Base-by-base conservation (phyloP, 495 filamentous ascomycete genomes). In the Trichocladium uniseriatum region DNA sequence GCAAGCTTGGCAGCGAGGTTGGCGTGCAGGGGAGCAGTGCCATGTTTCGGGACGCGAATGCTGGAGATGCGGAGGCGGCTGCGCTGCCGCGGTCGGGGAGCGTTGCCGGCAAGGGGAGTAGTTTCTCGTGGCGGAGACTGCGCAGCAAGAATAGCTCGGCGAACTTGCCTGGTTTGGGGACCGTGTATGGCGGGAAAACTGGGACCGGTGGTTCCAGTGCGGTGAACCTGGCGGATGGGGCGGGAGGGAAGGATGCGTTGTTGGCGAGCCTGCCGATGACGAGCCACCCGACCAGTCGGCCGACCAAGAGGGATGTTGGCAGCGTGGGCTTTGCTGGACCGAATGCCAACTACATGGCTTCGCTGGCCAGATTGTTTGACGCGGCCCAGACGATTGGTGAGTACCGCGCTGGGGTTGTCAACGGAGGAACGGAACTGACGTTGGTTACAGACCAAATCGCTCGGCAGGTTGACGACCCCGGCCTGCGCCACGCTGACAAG, bases 391-490 rank as follows among this genome's bases (percentile, higher is more conserved):
- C 90, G 31, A 69, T 98, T 62, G 92, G 92, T 96, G 75, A 73
- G 86, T 76, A 31, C 24, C 10, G 7, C 16, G 16, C 5, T 6
- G 6, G 9, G n/a, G 14, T 22, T 28, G 9, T 11, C 40, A 31
- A 3, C 4, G 24, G 24, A 27, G 24, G 8, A 27, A 27, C 24
- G 24, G 24, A 44, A 19, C 40, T 43, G 14, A 43, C 36, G 57
- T 63, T 27, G 63, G 21, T 20, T 27, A 48, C 56, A 96, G 92
- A 98, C 75, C 88, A 92, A 79, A 90, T 98, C 61, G 86, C 88
- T 16, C 87, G 91, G 43, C 89, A 95, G 70, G 88, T 95, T 35
- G 92, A 98, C 62, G 91, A 94, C 64, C 89, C 89, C 10, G 87
- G 89, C 11, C 75, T 95, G 35, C 84, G 84, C 57, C 87, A 91